Evolutionary conservation across 768 basidiomycete species (phyloP).

Genomic region (Leccinellum albellum): DNA sequence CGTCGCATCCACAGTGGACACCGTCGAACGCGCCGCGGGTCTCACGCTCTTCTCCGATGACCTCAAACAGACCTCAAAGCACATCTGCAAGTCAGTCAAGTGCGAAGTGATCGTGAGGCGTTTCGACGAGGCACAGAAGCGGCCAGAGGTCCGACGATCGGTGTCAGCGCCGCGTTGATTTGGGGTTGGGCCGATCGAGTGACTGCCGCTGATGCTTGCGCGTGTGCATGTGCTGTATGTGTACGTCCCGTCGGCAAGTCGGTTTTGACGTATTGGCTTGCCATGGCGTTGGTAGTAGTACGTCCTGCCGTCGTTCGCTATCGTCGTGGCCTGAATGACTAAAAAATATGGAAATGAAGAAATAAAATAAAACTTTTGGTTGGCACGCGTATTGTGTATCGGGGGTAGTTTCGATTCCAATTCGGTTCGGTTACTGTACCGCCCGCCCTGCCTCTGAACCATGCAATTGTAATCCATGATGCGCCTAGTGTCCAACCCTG

Average conservation of each 20-base stretch:
- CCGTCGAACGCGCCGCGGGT: conserved; percentile 87
- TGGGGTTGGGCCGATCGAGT: background rate
- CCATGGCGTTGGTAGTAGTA: background rate
- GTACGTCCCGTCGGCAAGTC: background rate
- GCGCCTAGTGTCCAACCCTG: background rate
- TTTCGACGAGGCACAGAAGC: conserved; percentile 89
- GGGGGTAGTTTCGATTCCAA: background rate
- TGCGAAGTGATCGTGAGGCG: conserved; percentile 84
- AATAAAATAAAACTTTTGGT: background rate
- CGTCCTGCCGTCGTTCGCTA: background rate
- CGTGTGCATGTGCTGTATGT: background rate
- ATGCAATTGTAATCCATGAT: background rate
- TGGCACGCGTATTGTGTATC: no score
- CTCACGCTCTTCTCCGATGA: conserved; percentile 81
- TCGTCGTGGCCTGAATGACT: background rate
- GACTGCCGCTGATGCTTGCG: background rate
- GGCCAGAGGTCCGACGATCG: conserved; percentile 47
- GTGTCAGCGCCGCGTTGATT: conserved; percentile 39
- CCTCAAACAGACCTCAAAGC: conserved; percentile 69
- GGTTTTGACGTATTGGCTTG: background rate
- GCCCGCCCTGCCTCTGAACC: background rate
- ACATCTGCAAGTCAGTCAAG: conserved; percentile 85
- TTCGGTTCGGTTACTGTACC: background rate
- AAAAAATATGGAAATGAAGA: background rate
- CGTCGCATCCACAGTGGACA: conserved; percentile 55